Base-by-base conservation (phyloP, 2,329 filamentous ascomycete species). In the Aspergillus melleus region DNA sequence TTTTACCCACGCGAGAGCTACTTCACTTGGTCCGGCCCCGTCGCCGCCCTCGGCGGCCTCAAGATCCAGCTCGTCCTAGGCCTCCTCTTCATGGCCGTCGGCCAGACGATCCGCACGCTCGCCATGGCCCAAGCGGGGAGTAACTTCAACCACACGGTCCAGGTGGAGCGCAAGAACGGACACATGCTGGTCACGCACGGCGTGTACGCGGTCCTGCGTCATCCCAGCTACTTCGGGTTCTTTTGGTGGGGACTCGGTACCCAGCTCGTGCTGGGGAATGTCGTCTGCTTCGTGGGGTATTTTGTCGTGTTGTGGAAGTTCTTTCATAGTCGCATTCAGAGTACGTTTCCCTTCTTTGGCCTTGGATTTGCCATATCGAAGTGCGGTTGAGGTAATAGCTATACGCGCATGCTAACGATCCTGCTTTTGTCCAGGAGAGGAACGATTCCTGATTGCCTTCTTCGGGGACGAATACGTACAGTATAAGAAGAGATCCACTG, bases 241-340 rank as follows among this genome's bases (percentile, higher is more conserved):
- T 99, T 96, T 77, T 98, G 92, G 88, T 99, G 94, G 94, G 92
- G 91, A 0, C 72, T 98, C n/a, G 95, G 95, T 5, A 96, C 93
- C 12, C 95, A 99, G 81, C 72, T 98, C 49, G 86, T 96, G 57
- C 82, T 97, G 64, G 94, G 94, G 19, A 99, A 99, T 76, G 77
- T 84, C 9, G 65, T 96, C 2, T 96, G 92, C 73, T 86, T 96
- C 59, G 66, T 88, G 6, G 90, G 78, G 2, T 98, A 96, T 79
- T 77, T 86, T 0, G 74, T 83, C 8, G 89, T 96, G 16, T 76
- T 99, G 66, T 97, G 91, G 91, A 83, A 80, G 61, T 99, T 99
- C 75, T 99, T 99, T 73, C 83, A 81, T 16, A 78, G 74, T 12
- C 82, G 95, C 61, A 93, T 98, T 64, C 76, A 75, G 56, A 77